Base-by-base conservation (phyloP, 352 stramenopile species). In the Globisporangium mamillatum region DNA sequence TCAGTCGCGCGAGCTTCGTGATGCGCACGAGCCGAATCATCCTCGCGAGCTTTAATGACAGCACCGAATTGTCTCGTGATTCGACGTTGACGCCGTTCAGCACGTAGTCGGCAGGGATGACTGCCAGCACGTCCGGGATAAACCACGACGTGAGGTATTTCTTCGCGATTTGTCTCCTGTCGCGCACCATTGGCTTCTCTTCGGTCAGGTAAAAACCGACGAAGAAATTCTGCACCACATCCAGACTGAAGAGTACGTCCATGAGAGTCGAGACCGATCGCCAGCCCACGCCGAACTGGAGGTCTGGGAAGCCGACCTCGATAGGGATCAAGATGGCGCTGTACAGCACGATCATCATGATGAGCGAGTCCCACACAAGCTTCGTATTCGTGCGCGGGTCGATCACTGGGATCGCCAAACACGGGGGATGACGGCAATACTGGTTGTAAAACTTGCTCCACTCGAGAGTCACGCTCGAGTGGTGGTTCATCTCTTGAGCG, bases 291-390 rank as follows among this genome's bases (percentile, higher is more conserved):
- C 71, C 62, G 0, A 89, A 66, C 48, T 83, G 70, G 14, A 93
- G 60, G 18, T 91, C 80, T 0, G 86, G 82, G 34, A 94, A 94
- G 0, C 86, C 80, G 3, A 94, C 81, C 60, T 93, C 80, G 16
- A 94, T 70, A 0, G 86, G 84, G 24, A 94, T 79, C 50, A 90
- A 66, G 12, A 94, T 75, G 7, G 84, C 83, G 20, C 82, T 91
- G 66, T 94, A 94, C 2, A 94, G 70, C 18, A 93, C 81, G 29
- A 91, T 69, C 6, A 81, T 16, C 83, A 94, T 94, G 62, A 93
- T 74, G 41, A 94, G 63, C 36, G 78, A 74, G 52, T 92, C 84
- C 84, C 84, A 92, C 46, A 68, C 69, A 34, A 92, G 72, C 61
- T 89, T 91, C 6, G 60, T 66, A 14, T 79, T 87, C 68, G 75